Percentiles rank a stretch among this genome's conserved stretches.
These are phyloP conservation scores for Kwoniella newhampshirensis DNA, from an alignment of 768 basidiomycete species.

Conservation along the genomic window DNA sequence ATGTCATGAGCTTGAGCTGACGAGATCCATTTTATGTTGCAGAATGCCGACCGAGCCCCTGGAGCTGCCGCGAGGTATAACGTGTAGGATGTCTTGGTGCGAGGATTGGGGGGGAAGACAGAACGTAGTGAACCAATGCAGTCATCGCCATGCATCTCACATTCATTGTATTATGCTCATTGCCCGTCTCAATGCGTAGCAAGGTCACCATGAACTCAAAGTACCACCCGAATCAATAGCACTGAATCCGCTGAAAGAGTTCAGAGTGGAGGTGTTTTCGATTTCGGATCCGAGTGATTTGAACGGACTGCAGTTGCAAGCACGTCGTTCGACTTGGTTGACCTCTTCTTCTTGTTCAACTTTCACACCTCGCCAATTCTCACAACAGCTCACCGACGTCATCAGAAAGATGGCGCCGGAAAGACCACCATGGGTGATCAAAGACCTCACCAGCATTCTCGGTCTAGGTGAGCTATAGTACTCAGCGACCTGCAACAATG, in stretches of 20 bases:
- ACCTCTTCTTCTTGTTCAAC: no score
- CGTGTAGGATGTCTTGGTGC: constrained; percentile 4
- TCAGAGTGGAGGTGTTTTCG: not conserved
- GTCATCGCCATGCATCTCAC: no score
- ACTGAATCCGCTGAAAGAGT: no score
- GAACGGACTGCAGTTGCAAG: no score
- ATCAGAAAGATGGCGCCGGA: constrained; percentile 4
- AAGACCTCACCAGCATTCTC: constrained; percentile 26
- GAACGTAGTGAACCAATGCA: not conserved
- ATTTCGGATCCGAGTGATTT: constrained; percentile 8
- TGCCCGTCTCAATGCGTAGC: no score
- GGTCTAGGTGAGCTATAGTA: constrained; percentile 31
- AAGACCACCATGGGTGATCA: constrained; percentile 35
- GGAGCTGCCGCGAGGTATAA: constrained; percentile 21
- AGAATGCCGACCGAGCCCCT: constrained; percentile 26
- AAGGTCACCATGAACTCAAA: no score
- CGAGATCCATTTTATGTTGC: not conserved
- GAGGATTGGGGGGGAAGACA: not conserved
- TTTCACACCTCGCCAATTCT: no score
- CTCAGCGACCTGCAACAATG: not conserved
- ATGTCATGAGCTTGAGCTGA: not conserved
- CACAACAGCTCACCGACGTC: no score
- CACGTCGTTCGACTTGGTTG: no score
- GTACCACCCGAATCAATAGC: no score
- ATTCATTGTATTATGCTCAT: no score